Evolutionary conservation across 2,329 filamentous ascomycete species (phyloP), one percentile per base, ranked within the genome.

Genomic region (Xylariaceae sp.): DNA sequence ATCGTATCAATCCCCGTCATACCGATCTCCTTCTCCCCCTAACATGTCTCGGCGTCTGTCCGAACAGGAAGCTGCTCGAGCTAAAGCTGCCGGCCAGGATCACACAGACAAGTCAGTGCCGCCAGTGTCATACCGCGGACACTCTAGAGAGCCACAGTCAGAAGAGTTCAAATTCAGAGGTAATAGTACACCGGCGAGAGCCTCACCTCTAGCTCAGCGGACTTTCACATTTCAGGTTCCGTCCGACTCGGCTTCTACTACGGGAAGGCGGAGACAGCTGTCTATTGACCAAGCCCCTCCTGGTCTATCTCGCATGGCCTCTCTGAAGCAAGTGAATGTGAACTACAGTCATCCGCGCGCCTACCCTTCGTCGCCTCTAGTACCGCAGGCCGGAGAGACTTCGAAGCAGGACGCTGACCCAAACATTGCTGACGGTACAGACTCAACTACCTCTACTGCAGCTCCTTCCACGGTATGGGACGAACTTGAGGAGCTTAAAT

Each of bases 391-490:
- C 13, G 65, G 70, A 30, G 78, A 81, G 37, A 45, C 67, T 5
- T 72, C 69, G 55, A 74, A 66, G 59, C 74, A 69, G 60, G 78
- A 72, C 13, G 34, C 67, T 7, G 80, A 80, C 50, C 68, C 71
- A 17, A 70, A 72, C 48, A 76, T 82, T 60, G 67, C 78, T 34
- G 87, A 92, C 68, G 88, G 87, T 7, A 92, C 91, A 0, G 91
- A 94, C 68, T 97, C 94, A 0, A 93, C 89, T 0, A 82, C 89
- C 39, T 97, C 94, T 0, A 94, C 90, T 0, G 92, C 88, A 1
- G 91, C 90, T 1, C 90, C 92, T 10, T 95, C 92, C 1, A 97
- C 92, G 0, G 90, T 99, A 2, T 99, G 94, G 94, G 94, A 97
- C 71, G 94, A 99, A 74, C 77, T 99, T 34, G 94, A 97, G 68